Base-by-base conservation (phyloP, 805 yeast genomes). In the Dipodascus geniculatus region DNA sequence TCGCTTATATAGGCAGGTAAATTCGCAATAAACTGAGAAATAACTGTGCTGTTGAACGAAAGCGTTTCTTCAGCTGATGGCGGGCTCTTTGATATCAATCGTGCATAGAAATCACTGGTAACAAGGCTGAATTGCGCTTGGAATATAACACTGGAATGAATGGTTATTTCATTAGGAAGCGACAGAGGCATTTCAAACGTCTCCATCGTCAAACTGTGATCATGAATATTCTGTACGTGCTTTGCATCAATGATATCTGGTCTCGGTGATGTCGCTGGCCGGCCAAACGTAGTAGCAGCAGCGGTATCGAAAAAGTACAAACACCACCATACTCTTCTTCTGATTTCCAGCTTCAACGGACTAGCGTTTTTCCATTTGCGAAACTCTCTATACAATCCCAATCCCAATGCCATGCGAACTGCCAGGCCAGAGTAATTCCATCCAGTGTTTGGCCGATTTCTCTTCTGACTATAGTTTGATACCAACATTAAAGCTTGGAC, bases 321-420 rank as follows among this genome's bases (percentile, higher is more conserved):
- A 1, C 83, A 82, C 84, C 86, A 82, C 85, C 86, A 83, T 31
- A 81, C 64, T 53, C 86, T 67, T 60, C 85, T 70, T 57, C 85
- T 72, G 63, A 76, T 71, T 58, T 81, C 86, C 52, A 74, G 65
- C 59, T 76, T 74, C 24, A 76, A 53, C 19, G 76, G 72, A 42
- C 69, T 69, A 17, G 44, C 17, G 52, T 70, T 55, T 51, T 68
- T 64, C 72, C 68, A 69, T 22, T 67, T 69, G 2, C 74, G 64
- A 56, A 78, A 74, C 56, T 81, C 85, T 53, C 76, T 76, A 60
- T 80, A 77, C 23, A 82, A 66, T 2, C 87, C 89, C 44, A 83
- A 64, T 0, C 84, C 81, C 59, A 79, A 69, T 0, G 87, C 86
- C 83, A 82, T 81, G 57, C 83, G 70, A 6, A 80, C 74, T 0